Evolutionary conservation across 2,329 filamentous ascomycete genomes (phyloP), one percentile per base, ranked within the genome.

Genomic region (Eutypa lata): DNA sequence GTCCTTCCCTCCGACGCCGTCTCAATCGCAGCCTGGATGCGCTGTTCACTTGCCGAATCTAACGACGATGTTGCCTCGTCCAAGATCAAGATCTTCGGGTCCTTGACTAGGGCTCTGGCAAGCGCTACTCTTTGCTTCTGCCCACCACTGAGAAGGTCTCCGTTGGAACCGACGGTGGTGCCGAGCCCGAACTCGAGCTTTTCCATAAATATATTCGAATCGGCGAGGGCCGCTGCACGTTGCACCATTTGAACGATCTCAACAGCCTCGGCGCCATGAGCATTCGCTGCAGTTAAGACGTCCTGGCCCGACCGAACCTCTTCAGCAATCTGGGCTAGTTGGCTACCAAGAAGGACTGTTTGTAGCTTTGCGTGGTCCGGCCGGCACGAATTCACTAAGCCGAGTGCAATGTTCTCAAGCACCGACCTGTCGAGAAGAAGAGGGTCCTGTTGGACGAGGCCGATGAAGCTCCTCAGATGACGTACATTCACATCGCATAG

Each of bases 141-240:
- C 0, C 71, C 73, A 48, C 75, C 76, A 47, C 72, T 76, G 13
- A 78, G 65, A 22, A 76, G 64, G 49, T 71, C 72, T 3, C 76
- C 76, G 37, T 71, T 70, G 11, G 75, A 68, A 10, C 74, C 72
- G 4, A 77, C 72, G 3, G 70, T 62, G 7, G 74, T 76, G 31
- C 71, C 70, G 42, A 76, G 66, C 37, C 76, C 73, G 59, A 77
- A 66, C 51, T 82, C 77, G 2, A 77, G 68, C 2, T 70, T 71
- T 38, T 69, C 69, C 44, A 79, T 78, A 62, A 79, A 82, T 37
- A 63, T 61, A 44, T 71, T 71, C 0, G 80, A 81, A 63, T 88
- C 83, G 0, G 86, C 84, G 26, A 86, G 72, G 13, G 68, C 71
- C 2, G 82, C 78, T 19, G 84, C 80, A 16, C 61, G 62, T 50